Base-by-base conservation (phyloP, 2,329 filamentous ascomycete species). In the Emmonsiellopsis sp. region DNA sequence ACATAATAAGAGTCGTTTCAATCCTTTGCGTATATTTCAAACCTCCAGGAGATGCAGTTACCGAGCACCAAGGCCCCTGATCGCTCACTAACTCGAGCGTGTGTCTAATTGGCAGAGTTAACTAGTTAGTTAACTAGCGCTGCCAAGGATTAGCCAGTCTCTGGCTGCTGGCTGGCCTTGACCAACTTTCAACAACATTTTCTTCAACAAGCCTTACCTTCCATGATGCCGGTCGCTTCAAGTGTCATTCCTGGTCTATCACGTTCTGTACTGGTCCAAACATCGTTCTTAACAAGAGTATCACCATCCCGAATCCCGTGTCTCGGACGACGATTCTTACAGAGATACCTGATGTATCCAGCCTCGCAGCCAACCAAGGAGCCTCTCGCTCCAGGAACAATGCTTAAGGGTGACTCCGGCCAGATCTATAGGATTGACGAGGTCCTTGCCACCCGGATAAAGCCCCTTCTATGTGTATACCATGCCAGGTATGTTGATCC, bases 341-440 rank as follows among this genome's bases (percentile, higher is more conserved):
- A 48, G 16, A 2, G 45, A 20, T 48, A 34, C 45, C 9, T n/a
- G 45, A 34, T 48, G 45, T 48, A 5, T 20, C 8, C 45, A 3
- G 5, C 45, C 10, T 31, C 30, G 3, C 45, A 31, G 32, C 15
- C 45, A 2, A 48, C 10, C 45, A 48, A 46, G 16, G 54, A 48
- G 30, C 52, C 54, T 51, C 35, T 56, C 40, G 42, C 45, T 20
- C 46, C 20, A 11, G 47, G 51, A 45, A 56, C 54, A 35, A 46
- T 51, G 32, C 20, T 56, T 8, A 54, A 44, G 30, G 47, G 54
- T 46, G 52, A 56, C 34, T 54, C 54, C 40, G 45, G 54, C n/a
- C 31, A 47, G 31, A 26, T 47, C n/a, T 56, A 54, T 20, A 54
- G 40, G 31, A 46, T 54, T 13, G 34, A 52, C 9, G 15, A 54